phyloP scores from a whole-genome alignment of 805 yeast genomes.

The Yamadazyma kitorensis region DNA sequence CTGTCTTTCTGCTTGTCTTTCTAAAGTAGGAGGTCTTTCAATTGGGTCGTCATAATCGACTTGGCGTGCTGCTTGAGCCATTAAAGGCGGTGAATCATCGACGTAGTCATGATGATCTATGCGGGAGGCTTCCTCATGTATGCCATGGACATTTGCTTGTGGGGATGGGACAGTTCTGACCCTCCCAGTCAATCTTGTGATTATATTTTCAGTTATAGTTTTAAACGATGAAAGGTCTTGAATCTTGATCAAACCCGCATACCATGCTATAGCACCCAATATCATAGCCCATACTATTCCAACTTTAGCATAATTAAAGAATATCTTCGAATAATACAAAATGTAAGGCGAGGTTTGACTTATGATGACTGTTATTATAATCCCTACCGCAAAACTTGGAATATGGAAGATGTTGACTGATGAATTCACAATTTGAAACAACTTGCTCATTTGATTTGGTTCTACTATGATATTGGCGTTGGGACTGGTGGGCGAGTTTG shows the following conservation, averaged over 20 bases:
- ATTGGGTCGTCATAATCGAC: slow-evolving; percentile 4
- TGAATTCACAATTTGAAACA: too few species aligned
- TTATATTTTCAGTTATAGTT: not conserved
- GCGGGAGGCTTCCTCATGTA: too few species aligned
- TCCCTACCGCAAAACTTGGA: slow-evolving; percentile 29
- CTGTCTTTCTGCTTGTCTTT: not conserved
- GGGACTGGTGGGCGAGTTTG: too few species aligned
- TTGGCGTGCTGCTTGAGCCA: slow-evolving; percentile 8
- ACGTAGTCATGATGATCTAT: slow-evolving; percentile 5
- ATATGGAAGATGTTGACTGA: slow-evolving; percentile 15
- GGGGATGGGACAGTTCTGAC: too few species aligned
- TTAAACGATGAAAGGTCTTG: slow-evolving; percentile 6
- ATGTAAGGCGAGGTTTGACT: slow-evolving; percentile 22
- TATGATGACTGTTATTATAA: slow-evolving; percentile 20
- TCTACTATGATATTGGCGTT: too few species aligned
- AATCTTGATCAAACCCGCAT: slow-evolving; percentile 23
- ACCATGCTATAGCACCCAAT: slow-evolving; percentile 25
- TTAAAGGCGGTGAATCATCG: slow-evolving; percentile 7
- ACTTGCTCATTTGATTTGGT: too few species aligned
- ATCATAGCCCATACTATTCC: slow-evolving; percentile 23
- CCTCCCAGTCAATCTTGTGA: not conserved
- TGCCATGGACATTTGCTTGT: too few species aligned
- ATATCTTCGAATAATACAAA: slow-evolving; percentile 16
- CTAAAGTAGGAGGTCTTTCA: slow-evolving; percentile 3
- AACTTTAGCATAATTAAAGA: slow-evolving; percentile 20